Evolutionary conservation across 2,329 filamentous ascomycete genomes (phyloP), one percentile per base, ranked within the genome.

Genomic region (Trichoderma sp.): DNA sequence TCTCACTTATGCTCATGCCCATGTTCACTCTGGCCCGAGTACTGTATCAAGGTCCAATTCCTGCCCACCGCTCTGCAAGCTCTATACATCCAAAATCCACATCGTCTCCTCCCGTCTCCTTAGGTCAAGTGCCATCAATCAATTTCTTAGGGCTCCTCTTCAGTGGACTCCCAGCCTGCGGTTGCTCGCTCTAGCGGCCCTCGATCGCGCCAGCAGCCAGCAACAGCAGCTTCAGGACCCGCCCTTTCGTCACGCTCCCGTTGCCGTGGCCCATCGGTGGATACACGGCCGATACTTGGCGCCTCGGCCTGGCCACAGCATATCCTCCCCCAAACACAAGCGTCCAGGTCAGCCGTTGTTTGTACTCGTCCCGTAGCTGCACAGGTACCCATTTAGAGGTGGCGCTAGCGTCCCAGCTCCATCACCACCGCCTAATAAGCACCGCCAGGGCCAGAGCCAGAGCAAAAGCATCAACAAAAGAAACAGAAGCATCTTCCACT

Each of bases 171-270:
- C 12, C 60, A 35, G 29, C 29, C 33, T 63, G 60, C 63, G 24
- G 63, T 66, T 66, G 63, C 63, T 59, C 41, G 31, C 66, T 59
- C 50, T 59, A 59, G 66, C 66, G 65, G 45, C 45, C 29, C 45
- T 68, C 41, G 65, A 53, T 68, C 65, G 45, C 65, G 65, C 65
- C 65, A 68, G 38, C 41, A 53, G 59, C 60, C 59, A 73, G 60
- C 60, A 64, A 31, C 59, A 56, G 27, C 8, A 35, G 38, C 69
- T 64, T 33, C 59, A 64, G 59, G 69, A 73, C 69, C 69, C 69
- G 69, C 69, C 69, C 60, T 73, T 53, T 73, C 69, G 69, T 73
- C 69, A 73, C 69, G 69, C 60, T 72, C 69, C 69, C 69, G 69
- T 72, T 73, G 69, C 69, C 69, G 69, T 73, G 69, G 69, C 69